phyloP scores from a whole-genome alignment of 805 yeast species.

The Cyberlindnera amylophila region DNA sequence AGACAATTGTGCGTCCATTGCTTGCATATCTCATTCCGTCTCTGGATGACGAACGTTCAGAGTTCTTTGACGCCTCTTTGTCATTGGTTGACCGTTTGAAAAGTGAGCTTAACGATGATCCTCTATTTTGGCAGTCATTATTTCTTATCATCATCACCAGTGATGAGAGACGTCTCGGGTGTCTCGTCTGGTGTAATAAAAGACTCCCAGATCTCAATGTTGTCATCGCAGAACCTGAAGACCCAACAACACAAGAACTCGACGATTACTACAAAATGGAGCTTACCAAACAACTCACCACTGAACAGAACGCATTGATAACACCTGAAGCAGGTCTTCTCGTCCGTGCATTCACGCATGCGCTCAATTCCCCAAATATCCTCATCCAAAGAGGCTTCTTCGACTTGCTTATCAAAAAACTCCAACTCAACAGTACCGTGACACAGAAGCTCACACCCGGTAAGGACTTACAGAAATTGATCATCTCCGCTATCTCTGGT shows the following conservation, averaged over 20 bases:
- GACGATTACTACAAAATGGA: slow-evolving; percentile 25
- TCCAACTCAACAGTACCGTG: slow-evolving; percentile 62
- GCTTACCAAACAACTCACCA: slow-evolving; percentile 30
- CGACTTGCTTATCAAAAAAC: slow-evolving; percentile 66
- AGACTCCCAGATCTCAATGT: slow-evolving; percentile 59
- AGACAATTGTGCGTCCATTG: slow-evolving; percentile 61
- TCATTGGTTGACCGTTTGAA: slow-evolving; percentile 59
- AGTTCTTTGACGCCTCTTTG: slow-evolving; percentile 62
- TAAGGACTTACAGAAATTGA: slow-evolving; percentile 53
- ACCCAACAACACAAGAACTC: slow-evolving; percentile 8
- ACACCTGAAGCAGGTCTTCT: slow-evolving; percentile 78
- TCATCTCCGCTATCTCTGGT: slow-evolving; percentile 62
- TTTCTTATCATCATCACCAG: slow-evolving; percentile 73
- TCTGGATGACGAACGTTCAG: slow-evolving; percentile 88
- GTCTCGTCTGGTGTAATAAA: slow-evolving; percentile 67
- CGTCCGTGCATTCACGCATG: slow-evolving; percentile 66
- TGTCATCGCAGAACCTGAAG: slow-evolving; percentile 21
- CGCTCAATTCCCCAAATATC: slow-evolving; percentile 61
- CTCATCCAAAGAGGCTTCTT: slow-evolving; percentile 86
- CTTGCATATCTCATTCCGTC: slow-evolving; percentile 78
- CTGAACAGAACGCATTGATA: slow-evolving; percentile 58
- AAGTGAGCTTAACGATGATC: slow-evolving; percentile 53
- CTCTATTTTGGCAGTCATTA: slow-evolving; percentile 83
- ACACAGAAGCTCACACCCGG: slow-evolving; percentile 43
- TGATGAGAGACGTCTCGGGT: slow-evolving; percentile 80